Evolutionary conservation across 768 basidiomycete species (phyloP).

Genomic region (Tylopilus vinaceipallidus): DNA sequence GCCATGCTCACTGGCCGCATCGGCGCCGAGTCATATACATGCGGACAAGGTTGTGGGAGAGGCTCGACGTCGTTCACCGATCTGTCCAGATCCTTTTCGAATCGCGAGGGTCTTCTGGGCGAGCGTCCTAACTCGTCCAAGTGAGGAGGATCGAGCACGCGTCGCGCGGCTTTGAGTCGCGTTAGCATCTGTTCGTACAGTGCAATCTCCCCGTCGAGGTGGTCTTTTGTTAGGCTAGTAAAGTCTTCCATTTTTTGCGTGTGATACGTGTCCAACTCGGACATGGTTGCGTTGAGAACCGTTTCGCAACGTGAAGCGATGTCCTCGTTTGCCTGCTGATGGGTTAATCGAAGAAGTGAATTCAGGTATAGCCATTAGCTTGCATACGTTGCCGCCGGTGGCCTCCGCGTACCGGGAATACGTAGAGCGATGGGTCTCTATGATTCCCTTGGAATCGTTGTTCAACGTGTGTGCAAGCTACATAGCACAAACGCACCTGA

Average conservation of each 20-base stretch:
- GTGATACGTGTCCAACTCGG: conserved; percentile 83
- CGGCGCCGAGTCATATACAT: conserved; percentile 73
- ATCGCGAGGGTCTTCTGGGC: conserved; percentile 66
- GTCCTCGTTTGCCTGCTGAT: conserved; percentile 56
- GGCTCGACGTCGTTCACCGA: conserved; percentile 42
- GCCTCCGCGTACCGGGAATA: conserved; percentile 63
- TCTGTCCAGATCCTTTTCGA: conserved; percentile 69
- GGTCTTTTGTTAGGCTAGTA: conserved; percentile 51
- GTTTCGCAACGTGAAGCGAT: conserved; percentile 79
- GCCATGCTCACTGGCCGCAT: conserved; percentile 76
- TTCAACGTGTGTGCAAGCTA: neutral
- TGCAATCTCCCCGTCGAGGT: conserved; percentile 76
- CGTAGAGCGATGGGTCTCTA: conserved; percentile 75
- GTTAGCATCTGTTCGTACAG: conserved; percentile 70
- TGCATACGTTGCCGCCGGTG: conserved; percentile 29
- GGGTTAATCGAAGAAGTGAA: conserved; percentile 2
- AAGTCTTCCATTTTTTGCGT: conserved; percentile 73
- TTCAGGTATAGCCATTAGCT: neutral
- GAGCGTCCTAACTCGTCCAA: conserved; percentile 47
- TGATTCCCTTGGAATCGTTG: conserved; percentile 46
- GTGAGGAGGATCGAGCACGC: conserved; percentile 47
- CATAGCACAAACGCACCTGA: conserved; percentile 42
- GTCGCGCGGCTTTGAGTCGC: conserved; percentile 57
- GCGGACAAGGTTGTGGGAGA: conserved; percentile 74
- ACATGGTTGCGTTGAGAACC: conserved; percentile 84